Percentiles rank a stretch among this genome's conserved stretches.
Conservation (phyloP, 345 rosid species). For the Toxicodendron radicans region DNA sequence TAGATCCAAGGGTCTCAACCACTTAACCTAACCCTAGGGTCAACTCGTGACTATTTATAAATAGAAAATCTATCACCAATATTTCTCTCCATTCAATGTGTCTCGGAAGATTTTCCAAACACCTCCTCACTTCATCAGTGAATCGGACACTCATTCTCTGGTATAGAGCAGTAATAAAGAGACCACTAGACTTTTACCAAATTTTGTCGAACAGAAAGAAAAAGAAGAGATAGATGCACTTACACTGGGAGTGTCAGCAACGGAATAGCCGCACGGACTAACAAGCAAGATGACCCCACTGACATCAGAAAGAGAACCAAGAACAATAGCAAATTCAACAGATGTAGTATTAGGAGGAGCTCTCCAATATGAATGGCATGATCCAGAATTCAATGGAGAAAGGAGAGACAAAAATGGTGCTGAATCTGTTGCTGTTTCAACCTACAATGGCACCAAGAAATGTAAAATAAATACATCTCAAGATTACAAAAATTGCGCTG, state of each 20-base stretch:
- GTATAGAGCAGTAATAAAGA: background rate
- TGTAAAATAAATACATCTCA: conserved; percentile 15
- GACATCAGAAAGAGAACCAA: conserved; percentile 75
- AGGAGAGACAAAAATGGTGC: conserved; percentile 77
- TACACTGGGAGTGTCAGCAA: conserved; percentile 74
- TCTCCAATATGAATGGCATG: conserved; percentile 71
- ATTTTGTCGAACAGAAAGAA: conserved; percentile 11
- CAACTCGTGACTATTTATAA: background rate
- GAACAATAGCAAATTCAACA: conserved; percentile 70
- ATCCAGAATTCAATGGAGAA: conserved; percentile 61
- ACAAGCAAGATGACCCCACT: conserved; percentile 74
- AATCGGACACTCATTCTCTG: background rate
- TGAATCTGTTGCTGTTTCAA: conserved; percentile 83
- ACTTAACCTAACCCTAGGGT: background rate
- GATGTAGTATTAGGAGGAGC: conserved; percentile 65
- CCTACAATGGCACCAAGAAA: conserved; percentile 46
- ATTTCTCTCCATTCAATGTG: background rate
- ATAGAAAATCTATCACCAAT: background rate
- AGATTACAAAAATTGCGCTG: conserved; percentile 6
- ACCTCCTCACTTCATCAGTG: background rate
- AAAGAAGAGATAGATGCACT: conserved; percentile 28
- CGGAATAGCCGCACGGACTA: conserved; percentile 95
- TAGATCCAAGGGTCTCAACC: too few species aligned
- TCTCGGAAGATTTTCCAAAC: background rate
- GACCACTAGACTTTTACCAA: conserved; percentile 2